These are phyloP conservation scores for Cercospora nicotianae DNA, from an alignment of 2,329 filamentous ascomycete species.

Conservation along the genomic window DNA sequence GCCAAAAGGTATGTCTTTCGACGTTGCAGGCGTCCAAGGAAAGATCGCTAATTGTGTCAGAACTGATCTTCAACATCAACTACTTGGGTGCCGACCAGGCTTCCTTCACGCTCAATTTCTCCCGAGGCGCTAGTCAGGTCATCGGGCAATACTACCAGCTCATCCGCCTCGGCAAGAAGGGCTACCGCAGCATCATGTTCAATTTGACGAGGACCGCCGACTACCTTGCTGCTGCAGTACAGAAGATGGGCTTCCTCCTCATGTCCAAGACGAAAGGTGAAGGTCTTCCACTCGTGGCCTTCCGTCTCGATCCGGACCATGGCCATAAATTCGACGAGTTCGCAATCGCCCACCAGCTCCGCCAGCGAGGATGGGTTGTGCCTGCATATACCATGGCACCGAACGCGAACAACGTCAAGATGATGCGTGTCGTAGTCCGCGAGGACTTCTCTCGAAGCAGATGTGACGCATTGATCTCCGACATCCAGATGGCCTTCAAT, in stretches of 20 bases:
- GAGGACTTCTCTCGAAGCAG: constrained; percentile 85
- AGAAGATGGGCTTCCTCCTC: constrained; percentile 78
- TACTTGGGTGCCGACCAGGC: constrained; percentile 94
- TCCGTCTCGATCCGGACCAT: constrained; percentile 65
- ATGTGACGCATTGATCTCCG: constrained; percentile 73
- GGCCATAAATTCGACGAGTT: constrained; percentile 58
- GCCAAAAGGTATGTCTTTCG: constrained; percentile 55
- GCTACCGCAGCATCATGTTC: constrained; percentile 89
- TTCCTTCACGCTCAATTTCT: constrained; percentile 96
- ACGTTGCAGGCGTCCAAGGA: not conserved
- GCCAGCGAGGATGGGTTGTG: constrained; percentile 86
- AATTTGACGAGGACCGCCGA: constrained; percentile 89
- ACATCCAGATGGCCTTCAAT: constrained; percentile 75
- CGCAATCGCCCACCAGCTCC: constrained; percentile 73
- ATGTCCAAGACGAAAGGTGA: constrained; percentile 77
- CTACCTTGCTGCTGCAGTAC: constrained; percentile 74
- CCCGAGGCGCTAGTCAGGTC: constrained; percentile 89
- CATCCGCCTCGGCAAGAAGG: constrained; percentile 88
- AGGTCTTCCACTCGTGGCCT: constrained; percentile 87
- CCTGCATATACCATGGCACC: constrained; percentile 98
- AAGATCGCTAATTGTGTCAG: constrained; percentile 39
- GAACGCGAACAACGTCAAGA: constrained; percentile 77
- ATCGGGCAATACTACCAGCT: constrained; percentile 98
- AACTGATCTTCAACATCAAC: constrained; percentile 99
- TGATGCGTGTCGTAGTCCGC: constrained; percentile 87